Conservation (phyloP, 163 green algal species). For the Coccomyxa subellipsoidea region DNA sequence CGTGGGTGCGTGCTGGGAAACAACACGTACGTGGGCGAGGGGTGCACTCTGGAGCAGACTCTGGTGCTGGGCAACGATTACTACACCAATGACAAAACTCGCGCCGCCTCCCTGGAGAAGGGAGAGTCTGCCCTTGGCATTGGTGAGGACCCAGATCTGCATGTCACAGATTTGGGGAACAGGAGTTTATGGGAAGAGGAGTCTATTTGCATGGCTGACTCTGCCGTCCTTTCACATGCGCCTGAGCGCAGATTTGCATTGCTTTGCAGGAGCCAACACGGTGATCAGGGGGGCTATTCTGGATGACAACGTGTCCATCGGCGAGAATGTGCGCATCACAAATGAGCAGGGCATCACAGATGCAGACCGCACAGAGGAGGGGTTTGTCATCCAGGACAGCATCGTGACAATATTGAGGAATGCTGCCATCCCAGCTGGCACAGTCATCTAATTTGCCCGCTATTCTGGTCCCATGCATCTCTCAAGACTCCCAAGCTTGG, state of each 20-base stretch:
- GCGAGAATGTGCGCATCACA: constrained; percentile 47
- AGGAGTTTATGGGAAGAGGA: not conserved
- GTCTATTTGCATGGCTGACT: not conserved
- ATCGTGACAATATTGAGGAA: constrained; percentile 56
- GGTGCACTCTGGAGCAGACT: constrained; percentile 37
- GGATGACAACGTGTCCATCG: constrained; percentile 61
- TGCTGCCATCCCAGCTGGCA: constrained; percentile 45
- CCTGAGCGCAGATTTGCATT: not conserved
- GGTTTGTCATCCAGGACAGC: constrained; percentile 62
- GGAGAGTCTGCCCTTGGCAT: constrained; percentile 47
- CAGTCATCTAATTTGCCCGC: constrained; percentile 41
- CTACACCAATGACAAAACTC: constrained; percentile 39
- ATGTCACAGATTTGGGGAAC: not conserved
- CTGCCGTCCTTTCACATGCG: not conserved
- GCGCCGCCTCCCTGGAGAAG: constrained; percentile 11
- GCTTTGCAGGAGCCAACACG: constrained; percentile 18
- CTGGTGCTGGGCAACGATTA: constrained; percentile 51
- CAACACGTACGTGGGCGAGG: constrained; percentile 40
- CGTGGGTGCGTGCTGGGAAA: constrained; percentile 41
- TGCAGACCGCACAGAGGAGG: constrained; percentile 43
- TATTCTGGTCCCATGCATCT: not conserved
- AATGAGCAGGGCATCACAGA: constrained; percentile 53
- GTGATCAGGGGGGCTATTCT: constrained; percentile 40
- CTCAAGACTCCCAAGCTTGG: no score
- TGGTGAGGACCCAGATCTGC: constrained; percentile 21